Evolutionary conservation across 2,329 filamentous ascomycete genomes (phyloP).

Genomic region (Alternaria sp.): DNA sequence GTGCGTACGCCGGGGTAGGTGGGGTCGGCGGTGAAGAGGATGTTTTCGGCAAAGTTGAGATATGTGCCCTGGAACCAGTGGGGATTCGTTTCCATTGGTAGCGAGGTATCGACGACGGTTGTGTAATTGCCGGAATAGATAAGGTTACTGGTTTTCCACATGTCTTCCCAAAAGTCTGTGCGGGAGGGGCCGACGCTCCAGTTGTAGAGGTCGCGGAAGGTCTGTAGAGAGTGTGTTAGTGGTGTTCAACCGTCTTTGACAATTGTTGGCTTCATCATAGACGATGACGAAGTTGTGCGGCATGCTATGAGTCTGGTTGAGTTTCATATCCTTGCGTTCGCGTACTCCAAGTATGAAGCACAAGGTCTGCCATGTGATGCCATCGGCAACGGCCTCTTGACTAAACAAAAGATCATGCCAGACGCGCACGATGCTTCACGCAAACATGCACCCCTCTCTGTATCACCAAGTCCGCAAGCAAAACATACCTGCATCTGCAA

Average conservation of each 20-base stretch:
- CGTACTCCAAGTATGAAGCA: background rate
- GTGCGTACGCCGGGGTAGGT: slow-evolving; percentile 55
- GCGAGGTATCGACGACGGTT: slow-evolving; percentile 69
- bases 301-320: background rate
- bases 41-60: slow-evolving; percentile 81
- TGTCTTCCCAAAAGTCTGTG: slow-evolving; percentile 51
- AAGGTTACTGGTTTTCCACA: slow-evolving; percentile 38
- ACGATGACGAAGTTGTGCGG: background rate
- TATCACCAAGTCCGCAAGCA: background rate
- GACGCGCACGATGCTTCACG: background rate
- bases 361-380: background rate
- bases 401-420: background rate
- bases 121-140: slow-evolving; percentile 40
- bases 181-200: slow-evolving; percentile 68
- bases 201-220: slow-evolving; percentile 71
- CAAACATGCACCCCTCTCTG: background rate
- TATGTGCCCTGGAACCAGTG: slow-evolving; percentile 77
- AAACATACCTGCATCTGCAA: slow-evolving; percentile 63
- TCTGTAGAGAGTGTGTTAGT: slow-evolving; percentile 51
- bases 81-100: slow-evolving; percentile 74
- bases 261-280: background rate
- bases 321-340: background rate
- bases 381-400: background rate
- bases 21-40: slow-evolving; percentile 65
- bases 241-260: background rate